Evolutionary conservation across 2,329 filamentous ascomycete genomes (phyloP).

Genomic region (Fusarium dimerum): DNA sequence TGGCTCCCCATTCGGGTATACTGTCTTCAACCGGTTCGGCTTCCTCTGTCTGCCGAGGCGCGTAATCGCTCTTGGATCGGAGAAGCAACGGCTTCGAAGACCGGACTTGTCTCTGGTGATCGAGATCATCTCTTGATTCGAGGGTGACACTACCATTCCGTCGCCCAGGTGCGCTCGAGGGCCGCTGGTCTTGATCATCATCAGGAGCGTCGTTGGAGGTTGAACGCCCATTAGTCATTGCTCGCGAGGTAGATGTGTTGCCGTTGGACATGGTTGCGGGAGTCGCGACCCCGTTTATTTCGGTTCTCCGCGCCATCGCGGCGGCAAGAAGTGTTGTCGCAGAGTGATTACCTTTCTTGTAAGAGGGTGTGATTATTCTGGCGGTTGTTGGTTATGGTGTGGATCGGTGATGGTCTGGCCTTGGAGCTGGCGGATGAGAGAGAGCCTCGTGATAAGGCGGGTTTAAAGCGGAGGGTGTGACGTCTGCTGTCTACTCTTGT

Average conservation of each 20-base stretch:
- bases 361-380: slow-evolving; percentile 25
- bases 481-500: slow-evolving; percentile 21
- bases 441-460: slow-evolving; percentile 23
- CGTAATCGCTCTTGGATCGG: slow-evolving; percentile 60
- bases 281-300: slow-evolving; percentile 23
- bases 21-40: slow-evolving; percentile 47
- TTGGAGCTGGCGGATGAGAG: slow-evolving; percentile 17
- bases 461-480: slow-evolving; percentile 27
- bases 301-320: slow-evolving; percentile 36
- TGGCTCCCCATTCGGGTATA: slow-evolving; percentile 56
- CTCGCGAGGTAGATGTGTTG: slow-evolving; percentile 31
- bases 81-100: slow-evolving; percentile 52
- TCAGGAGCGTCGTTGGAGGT: slow-evolving; percentile 28
- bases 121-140: slow-evolving; percentile 34
- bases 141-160: slow-evolving; percentile 35
- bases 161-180: slow-evolving; percentile 48
- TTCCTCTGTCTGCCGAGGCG: slow-evolving; percentile 43
- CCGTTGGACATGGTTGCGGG: slow-evolving; percentile 22
- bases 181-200: slow-evolving; percentile 40
- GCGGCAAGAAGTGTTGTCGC: slow-evolving; percentile 18
- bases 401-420: slow-evolving; percentile 14
- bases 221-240: slow-evolving; percentile 30
- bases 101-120: slow-evolving; percentile 38
- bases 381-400: slow-evolving; percentile 4
- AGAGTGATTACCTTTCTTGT: slow-evolving; percentile 14